A percentile compares a stretch with the other conserved stretches of the same genome.
Evolutionary conservation across 2,329 filamentous ascomycete species (phyloP).

Genomic region (Thermomyces lanuginosus): DNA sequence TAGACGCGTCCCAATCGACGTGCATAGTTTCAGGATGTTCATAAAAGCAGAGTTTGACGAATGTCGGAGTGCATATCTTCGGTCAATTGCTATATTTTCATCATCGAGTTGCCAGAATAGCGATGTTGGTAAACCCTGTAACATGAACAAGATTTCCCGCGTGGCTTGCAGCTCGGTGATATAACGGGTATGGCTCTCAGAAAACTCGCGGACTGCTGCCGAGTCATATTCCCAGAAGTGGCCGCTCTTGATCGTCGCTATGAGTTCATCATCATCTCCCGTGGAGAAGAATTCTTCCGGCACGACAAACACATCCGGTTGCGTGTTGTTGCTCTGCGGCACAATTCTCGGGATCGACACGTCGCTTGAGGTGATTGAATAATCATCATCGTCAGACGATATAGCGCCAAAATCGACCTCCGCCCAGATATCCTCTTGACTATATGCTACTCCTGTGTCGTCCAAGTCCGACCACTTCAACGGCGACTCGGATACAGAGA

Average conservation of each 20-base stretch:
- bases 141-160: conserved; percentile 71
- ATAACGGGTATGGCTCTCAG: conserved; percentile 11
- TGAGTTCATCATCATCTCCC: conserved; percentile 18
- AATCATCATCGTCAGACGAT: conserved; percentile 26
- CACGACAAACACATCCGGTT: conserved; percentile 19
- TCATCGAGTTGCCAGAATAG: conserved; percentile 40
- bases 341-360: conserved; percentile 13
- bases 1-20: conserved; percentile 33
- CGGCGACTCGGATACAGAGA: neutral
- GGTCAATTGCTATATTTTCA: conserved; percentile 21
- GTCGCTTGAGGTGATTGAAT: conserved; percentile 19
- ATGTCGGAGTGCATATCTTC: conserved; percentile 20
- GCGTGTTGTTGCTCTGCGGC: conserved; percentile 13
- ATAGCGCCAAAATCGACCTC: conserved; percentile 23
- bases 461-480: conserved; percentile 70
- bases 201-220: conserved; percentile 5
- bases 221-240: conserved; percentile 34
- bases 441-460: conserved; percentile 54
- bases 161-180: conserved; percentile 58
- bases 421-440: conserved; percentile 27
- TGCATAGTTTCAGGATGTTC: conserved; percentile 27
- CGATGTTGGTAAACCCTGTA: conserved; percentile 59
- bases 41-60: conserved; percentile 16
- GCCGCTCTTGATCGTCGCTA: conserved; percentile 23
- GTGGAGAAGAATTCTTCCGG: conserved; percentile 18